Conservation (phyloP, 1,284 basidiomycete species). For the Cystobasidiaceae sp. region DNA sequence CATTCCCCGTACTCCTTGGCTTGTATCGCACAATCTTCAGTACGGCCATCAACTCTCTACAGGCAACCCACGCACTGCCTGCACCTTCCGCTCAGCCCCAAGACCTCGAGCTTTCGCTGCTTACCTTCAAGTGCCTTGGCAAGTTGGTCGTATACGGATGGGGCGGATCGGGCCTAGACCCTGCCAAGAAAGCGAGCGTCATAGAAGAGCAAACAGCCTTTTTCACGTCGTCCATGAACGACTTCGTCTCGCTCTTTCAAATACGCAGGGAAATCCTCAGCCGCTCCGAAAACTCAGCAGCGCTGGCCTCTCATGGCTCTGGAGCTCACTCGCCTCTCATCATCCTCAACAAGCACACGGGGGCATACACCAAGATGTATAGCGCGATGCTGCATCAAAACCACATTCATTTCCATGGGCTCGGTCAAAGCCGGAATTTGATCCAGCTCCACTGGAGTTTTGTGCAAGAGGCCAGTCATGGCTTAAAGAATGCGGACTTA, state of each 20-base stretch:
- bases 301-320: neutral
- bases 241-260: conserved; percentile 29
- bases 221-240: conserved; percentile 30
- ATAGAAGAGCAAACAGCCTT: conserved; percentile 24
- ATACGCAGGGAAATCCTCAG: conserved; percentile 23
- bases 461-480: conserved; percentile 27
- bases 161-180: neutral
- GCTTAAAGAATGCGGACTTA: conserved; percentile 2
- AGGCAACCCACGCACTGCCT: neutral
- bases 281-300: neutral
- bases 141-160: conserved; percentile 38
- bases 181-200: neutral
- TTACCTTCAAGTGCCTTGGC: conserved; percentile 36
- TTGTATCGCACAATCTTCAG: conserved; percentile 10
- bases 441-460: conserved; percentile 31
- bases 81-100: neutral
- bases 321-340: neutral
- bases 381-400: conserved; percentile 31
- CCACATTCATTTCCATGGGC: conserved; percentile 20
- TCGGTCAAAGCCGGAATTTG: conserved; percentile 31
- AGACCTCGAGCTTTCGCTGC: conserved; percentile 33
- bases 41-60: neutral
- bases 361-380: conserved; percentile 37
- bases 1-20: neutral
- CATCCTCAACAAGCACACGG: conserved; percentile 36